Evolutionary conservation across 805 yeast genomes (phyloP), one percentile per base, ranked within the genome.

Genomic region (Barnettozyma vustinii): DNA sequence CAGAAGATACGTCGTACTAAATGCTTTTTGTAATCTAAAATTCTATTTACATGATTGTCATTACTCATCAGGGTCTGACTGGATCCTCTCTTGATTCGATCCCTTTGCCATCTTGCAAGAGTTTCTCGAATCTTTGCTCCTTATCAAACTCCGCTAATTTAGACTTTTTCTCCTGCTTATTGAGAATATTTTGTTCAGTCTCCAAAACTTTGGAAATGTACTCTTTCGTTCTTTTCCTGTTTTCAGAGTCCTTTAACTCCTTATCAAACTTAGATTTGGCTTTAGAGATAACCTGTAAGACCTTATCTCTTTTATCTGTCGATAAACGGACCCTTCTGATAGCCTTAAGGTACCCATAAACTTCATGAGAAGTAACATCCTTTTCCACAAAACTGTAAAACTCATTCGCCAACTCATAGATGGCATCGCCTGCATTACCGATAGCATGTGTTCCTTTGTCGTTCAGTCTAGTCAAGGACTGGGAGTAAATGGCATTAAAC

Each of bases 291-390:
- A 50, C 44, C 18, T 50, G 18, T 21, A 60, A 25, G 2, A 57
- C 56, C 1, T 40, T 40, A 6, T 48, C 47, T 39, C 60, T 53
- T 37, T 52, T 58, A 18, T 48, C 49, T 8, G 44, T 52, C 3
- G 53, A 46, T 16, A 60, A 23, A n/a, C 60, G 53, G 8, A 60
- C 37, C 41, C 58, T 53, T 51, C 59, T 57, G n/a, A 60, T 23
- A 1, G 62, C 48, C 27, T 60, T 58, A 15, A 56, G 45, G 40
- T 55, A 60, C 1, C 63, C 63, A 23, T 46, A 45, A 7, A 56
- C 21, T 36, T 57, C 62, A 42, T 51, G 52, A 4, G 56, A 51
- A 1, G 54, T 56, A 8, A 46, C 25, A 21, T 51, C 42, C 2
- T 47, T 27, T 9, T 43, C 40, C 35, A 45, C 20, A 15, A 42